Percentiles rank a stretch among this genome's conserved stretches.
Evolutionary conservation across 345 rosid species (phyloP).

Genomic region (Litchi chinensis): DNA sequence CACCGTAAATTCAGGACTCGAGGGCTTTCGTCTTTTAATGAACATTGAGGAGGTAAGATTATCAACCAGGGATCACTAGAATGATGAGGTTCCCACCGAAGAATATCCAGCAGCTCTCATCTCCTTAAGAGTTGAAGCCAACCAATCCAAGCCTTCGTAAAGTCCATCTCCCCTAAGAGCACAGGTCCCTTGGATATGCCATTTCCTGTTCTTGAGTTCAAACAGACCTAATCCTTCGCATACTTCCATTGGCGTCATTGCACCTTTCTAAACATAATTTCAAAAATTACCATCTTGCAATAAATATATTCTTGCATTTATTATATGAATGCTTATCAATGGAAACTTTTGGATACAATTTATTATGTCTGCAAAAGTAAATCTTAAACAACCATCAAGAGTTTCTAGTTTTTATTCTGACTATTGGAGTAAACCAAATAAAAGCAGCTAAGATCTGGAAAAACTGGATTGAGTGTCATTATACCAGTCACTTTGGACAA

Average conservation of each 20-base stretch:
- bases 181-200: constrained; percentile 99
- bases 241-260: constrained; percentile 95
- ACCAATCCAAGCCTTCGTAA: constrained; percentile 97
- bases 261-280: constrained; percentile 71
- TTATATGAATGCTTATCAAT: not conserved
- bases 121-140: constrained; percentile 77
- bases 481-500: not conserved
- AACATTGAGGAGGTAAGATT: not conserved
- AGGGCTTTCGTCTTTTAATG: constrained; percentile 8
- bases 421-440: not conserved
- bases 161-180: constrained; percentile 97
- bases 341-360: not conserved
- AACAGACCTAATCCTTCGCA: constrained; percentile 89
- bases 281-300: not conserved
- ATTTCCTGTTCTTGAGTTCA: constrained; percentile 91
- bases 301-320: not conserved
- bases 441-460: not conserved
- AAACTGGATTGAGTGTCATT: not conserved
- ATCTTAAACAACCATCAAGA: constrained; percentile 1
- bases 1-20: not conserved
- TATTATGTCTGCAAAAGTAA: not conserved
- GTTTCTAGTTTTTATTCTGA: not conserved
- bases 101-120: constrained; percentile 92
- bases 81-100: constrained; percentile 73
- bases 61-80: constrained; percentile 50